Conservation (phyloP, 1,139 yeast species). For the Geotrichum bryndzae region DNA sequence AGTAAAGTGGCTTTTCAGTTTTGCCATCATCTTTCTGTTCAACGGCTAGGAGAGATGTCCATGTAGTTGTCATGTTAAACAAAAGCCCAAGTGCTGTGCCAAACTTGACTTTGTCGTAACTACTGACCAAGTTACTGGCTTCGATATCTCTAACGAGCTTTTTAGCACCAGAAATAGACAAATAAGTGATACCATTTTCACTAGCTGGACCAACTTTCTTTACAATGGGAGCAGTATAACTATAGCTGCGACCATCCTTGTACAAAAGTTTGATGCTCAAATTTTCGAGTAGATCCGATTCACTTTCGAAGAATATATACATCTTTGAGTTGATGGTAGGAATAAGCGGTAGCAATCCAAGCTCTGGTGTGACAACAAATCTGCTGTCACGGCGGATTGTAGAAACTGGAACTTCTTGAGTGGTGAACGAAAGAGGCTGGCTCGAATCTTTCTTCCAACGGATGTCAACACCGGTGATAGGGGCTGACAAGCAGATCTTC, state of each 20-base stretch:
- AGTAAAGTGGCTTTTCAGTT: neutral
- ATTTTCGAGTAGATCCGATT: slow-evolving; percentile 1
- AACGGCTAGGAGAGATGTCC: slow-evolving; percentile 15
- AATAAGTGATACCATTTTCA: neutral
- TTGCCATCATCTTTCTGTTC: neutral
- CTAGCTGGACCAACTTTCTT: neutral
- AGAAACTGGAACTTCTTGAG: neutral
- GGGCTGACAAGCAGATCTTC: slow-evolving; percentile 5
- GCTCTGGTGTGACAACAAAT: slow-evolving; percentile 1
- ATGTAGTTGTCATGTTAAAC: slow-evolving; percentile 9
- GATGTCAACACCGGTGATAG: neutral
- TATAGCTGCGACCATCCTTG: neutral
- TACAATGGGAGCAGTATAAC: neutral
- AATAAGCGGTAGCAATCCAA: slow-evolving; percentile 4
- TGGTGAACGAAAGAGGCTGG: neutral
- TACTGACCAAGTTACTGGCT: neutral
- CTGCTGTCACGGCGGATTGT: neutral
- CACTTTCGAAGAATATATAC: slow-evolving; percentile 7
- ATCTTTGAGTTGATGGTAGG: slow-evolving; percentile 3
- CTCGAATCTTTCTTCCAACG: slow-evolving; percentile 4
- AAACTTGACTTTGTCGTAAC: neutral
- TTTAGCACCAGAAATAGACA: slow-evolving; percentile 9
- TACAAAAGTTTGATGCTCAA: slow-evolving; percentile 2
- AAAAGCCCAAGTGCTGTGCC: slow-evolving; percentile 4
- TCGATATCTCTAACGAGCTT: neutral